A percentile compares a stretch with the other conserved stretches of the same genome.
Evolutionary conservation across 1,284 basidiomycete genomes (phyloP).

Genomic region (Apiotrichum sp.): DNA sequence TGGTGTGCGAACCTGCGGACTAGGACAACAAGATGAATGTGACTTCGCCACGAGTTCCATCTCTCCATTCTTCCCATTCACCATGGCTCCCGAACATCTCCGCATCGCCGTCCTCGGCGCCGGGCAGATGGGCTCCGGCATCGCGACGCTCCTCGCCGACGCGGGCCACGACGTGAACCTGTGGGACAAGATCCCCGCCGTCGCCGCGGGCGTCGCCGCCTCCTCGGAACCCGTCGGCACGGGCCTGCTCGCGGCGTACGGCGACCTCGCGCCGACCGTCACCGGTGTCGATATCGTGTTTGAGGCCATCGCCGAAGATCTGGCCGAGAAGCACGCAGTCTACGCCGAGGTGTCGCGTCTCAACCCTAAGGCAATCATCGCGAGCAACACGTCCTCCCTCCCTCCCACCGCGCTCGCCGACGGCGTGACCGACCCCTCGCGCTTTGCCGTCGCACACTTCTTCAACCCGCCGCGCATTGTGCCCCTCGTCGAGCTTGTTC

Average conservation of each 20-base stretch:
- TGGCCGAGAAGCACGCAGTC: slow-evolving; percentile 5
- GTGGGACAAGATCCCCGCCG: slow-evolving; percentile 1
- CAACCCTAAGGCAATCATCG: slow-evolving; percentile 6
- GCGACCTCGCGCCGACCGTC: slow-evolving; percentile 5
- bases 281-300: slow-evolving; percentile 6
- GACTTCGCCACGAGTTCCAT: too few species aligned
- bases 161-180: slow-evolving; percentile 4
- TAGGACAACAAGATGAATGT: too few species aligned
- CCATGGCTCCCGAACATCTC: neutral
- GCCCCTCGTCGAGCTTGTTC: slow-evolving; percentile 13
- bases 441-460: slow-evolving; percentile 15
- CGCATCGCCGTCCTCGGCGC: slow-evolving; percentile 10
- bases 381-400: slow-evolving; percentile 12
- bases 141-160: slow-evolving; percentile 8
- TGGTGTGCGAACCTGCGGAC: too few species aligned
- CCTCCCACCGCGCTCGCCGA: neutral
- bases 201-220: neutral
- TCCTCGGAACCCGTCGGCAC: neutral
- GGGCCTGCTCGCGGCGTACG: neutral
- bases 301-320: slow-evolving; percentile 13
- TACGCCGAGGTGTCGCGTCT: slow-evolving; percentile 3
- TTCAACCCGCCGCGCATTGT: slow-evolving; percentile 12
- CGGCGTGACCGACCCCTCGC: neutral
- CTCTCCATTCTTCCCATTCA: too few species aligned
- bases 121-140: slow-evolving; percentile 9